phyloP scores from a whole-genome alignment of 2,329 filamentous ascomycete species.

The Colletotrichum simmondsii region DNA sequence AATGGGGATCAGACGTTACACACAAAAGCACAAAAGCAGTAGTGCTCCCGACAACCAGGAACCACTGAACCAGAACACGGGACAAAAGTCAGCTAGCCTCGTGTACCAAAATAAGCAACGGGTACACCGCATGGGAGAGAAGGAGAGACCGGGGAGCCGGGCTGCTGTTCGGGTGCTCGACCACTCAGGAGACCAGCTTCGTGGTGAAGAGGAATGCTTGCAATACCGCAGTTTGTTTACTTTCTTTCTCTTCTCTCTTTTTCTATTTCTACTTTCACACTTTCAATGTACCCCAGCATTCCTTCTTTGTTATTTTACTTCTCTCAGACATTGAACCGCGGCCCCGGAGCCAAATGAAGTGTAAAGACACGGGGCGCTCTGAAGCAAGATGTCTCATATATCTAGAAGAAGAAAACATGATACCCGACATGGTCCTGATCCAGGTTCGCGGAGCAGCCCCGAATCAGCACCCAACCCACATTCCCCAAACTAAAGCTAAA shows the following conservation, averaged over 20 bases:
- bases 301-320: not conserved
- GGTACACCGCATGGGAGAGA: not conserved
- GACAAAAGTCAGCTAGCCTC: not conserved
- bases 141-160: not conserved
- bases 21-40: not conserved
- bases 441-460: not conserved
- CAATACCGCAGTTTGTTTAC: not conserved
- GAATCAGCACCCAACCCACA: not conserved
- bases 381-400: not conserved
- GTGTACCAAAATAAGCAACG: not conserved
- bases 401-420: not conserved
- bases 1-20: not conserved
- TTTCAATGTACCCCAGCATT: not conserved
- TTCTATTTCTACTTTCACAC: not conserved
- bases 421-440: not conserved
- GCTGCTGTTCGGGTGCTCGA: not conserved
- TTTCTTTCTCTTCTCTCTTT: not conserved
- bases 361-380: not conserved
- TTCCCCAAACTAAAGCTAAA: not conserved
- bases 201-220: not conserved
- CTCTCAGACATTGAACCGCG: no score
- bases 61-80: not conserved
- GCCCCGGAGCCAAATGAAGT: not conserved
- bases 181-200: not conserved
- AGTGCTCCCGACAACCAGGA: not conserved